Evolutionary conservation across 371 early-diverging fungal genomes (phyloP), one percentile per base, ranked within the genome.

Genomic region (Lichtheimia ramosa): DNA sequence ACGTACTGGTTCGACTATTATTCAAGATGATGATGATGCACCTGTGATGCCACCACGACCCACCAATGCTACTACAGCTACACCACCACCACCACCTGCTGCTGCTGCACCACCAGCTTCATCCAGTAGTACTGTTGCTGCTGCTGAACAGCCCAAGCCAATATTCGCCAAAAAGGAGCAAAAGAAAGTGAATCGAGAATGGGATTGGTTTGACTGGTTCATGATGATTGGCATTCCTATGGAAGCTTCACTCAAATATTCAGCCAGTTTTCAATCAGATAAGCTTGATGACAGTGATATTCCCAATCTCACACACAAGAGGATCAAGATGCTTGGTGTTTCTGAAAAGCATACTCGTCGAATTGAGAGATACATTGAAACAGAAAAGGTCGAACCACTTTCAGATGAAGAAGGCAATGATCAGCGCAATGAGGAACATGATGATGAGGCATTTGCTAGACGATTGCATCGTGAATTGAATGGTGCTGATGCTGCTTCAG

Each of bases 191-290:
- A 85, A 84, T 58, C 69, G 78, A 40, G 87, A 87, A 51, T 96
- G 92, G 75, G 92, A 97, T 60, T 97, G 97, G 97, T 86, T 88
- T 56, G 92, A 93, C 42, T 97, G 91, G 79, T 88, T 97, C 50
- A 82, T 92, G 65, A 79, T 84, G 65, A 85, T 91, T 18, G 91
- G 89, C 3, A 74, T 96, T 54, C 83, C 88, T 14, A 81, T 89
- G 34, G 84, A 85, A 49, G 88, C 89, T 56, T 89, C 96, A 7
- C 70, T 84, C 5, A 82, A 76, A n/a, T 95, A 95, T 69, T 90
- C 93, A 0, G 82, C 83, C 12, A 79, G 86, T 25, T 95, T 96
- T 80, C 88, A 90, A 15, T 83, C 83, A 0, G 93, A 96, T 52
- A 88, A 88, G 48, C 73, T 97, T 64, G 96, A 95, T 66, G 82